These are phyloP conservation scores for Diaporthe velutina DNA, from an alignment of 2,329 filamentous ascomycete species.

Conservation along the genomic window DNA sequence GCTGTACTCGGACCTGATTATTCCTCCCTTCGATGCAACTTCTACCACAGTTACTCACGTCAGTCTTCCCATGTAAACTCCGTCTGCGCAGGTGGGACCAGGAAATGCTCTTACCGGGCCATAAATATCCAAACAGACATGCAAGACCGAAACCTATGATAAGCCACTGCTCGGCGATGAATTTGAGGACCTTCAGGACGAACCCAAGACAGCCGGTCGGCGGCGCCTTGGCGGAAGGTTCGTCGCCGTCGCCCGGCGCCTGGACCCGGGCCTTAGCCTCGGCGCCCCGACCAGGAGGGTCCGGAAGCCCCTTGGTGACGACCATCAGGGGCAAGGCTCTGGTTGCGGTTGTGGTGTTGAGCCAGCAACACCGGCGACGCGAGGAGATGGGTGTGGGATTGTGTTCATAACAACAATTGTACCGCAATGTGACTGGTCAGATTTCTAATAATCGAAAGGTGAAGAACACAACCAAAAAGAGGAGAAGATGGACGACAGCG, in stretches of 20 bases:
- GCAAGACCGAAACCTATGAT: constrained; percentile 71
- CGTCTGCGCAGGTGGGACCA: too few relatives aligned
- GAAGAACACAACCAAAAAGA: background rate
- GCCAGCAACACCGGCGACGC: constrained; percentile 21
- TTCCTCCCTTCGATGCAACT: constrained; percentile 61
- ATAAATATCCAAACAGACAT: constrained; percentile 61
- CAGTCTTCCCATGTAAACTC: background rate
- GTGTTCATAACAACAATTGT: constrained; percentile 33
- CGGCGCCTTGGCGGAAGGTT: background rate
- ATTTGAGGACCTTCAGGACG: constrained; percentile 32
- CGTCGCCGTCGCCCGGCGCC: background rate
- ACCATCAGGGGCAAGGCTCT: constrained; percentile 33
- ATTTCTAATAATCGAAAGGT: background rate
- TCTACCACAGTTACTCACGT: constrained; percentile 46
- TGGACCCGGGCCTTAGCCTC: background rate
- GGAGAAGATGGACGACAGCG: background rate
- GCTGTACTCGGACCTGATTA: constrained; percentile 67
- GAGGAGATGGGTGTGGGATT: constrained; percentile 8
- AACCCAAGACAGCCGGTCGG: constrained; percentile 25
- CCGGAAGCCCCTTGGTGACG: constrained; percentile 33
- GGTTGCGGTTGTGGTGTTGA: constrained; percentile 4
- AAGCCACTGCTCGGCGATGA: constrained; percentile 72
- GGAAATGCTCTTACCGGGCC: constrained; percentile 53
- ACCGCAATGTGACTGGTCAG: background rate
- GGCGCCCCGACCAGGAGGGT: background rate